Evolutionary conservation across 202 grass and related monocot genomes (phyloP).

Genomic region (Dendrocalamus latiflorus): DNA sequence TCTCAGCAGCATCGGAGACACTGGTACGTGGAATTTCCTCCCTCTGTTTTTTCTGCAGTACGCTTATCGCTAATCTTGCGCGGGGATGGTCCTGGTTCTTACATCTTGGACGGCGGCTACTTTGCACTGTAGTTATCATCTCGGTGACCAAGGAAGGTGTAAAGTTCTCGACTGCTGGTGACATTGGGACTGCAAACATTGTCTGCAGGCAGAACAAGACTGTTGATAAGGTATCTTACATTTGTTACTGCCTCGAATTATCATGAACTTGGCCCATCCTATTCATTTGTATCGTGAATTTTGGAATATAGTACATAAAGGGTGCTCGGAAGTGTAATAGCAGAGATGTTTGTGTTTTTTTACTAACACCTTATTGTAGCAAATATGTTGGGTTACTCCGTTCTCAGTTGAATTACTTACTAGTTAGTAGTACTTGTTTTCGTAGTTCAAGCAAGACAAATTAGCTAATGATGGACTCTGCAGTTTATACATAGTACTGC

Average conservation of each 20-base stretch:
- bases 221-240: constrained; percentile 67
- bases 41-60: neutral
- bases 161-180: constrained; percentile 92
- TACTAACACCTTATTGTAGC: neutral
- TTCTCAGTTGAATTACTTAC: neutral
- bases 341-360: neutral
- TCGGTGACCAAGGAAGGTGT: constrained; percentile 95
- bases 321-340: neutral
- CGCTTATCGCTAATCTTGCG: neutral
- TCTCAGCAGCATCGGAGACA: constrained; percentile 80
- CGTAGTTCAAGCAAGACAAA: neutral
- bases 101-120: neutral
- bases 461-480: neutral
- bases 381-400: neutral
- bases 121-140: constrained; percentile 46
- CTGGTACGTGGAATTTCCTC: constrained; percentile 15
- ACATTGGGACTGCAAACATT: constrained; percentile 86
- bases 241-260: neutral
- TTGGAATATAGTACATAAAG: neutral
- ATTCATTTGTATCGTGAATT: neutral
- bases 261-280: neutral
- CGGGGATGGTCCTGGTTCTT: too few relatives aligned
- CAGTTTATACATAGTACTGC: neutral
- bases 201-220: constrained; percentile 94
- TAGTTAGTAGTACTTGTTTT: neutral